Conservation (phyloP, 768 basidiomycete genomes). For the Termitomyces sp. region DNA sequence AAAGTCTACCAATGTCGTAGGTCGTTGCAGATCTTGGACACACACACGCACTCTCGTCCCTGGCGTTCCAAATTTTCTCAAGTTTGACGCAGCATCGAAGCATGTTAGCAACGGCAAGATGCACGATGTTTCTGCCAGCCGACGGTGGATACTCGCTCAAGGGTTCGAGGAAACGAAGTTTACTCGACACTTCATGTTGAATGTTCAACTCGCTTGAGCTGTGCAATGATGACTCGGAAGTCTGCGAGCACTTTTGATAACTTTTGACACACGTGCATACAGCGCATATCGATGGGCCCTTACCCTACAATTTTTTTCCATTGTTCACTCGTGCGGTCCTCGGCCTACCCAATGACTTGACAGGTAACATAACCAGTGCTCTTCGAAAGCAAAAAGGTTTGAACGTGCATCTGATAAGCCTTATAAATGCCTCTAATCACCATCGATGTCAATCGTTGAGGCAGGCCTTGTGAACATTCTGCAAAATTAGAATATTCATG, state of each 20-base stretch:
- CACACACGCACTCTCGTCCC: background rate
- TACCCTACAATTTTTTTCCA: background rate
- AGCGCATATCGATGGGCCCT: background rate
- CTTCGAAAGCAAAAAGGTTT: background rate
- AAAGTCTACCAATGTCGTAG: background rate
- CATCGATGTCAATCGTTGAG: background rate
- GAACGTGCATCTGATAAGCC: background rate
- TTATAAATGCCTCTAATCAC: background rate
- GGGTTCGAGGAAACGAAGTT: background rate
- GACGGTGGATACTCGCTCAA: background rate
- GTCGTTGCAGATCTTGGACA: background rate
- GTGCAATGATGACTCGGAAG: background rate
- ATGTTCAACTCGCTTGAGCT: background rate
- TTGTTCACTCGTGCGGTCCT: background rate
- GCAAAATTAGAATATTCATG: conserved; percentile 4
- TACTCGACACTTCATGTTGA: background rate
- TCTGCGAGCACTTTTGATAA: background rate
- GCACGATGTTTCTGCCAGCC: background rate
- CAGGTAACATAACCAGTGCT: conserved; percentile 12
- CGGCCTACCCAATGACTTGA: conserved; percentile 1
- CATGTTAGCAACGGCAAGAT: background rate
- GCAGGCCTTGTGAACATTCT: conserved; percentile 2
- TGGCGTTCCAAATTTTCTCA: background rate
- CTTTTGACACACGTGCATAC: background rate
- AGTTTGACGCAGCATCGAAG: background rate